Conservation (phyloP, 2,329 filamentous ascomycete species). For the Cladosporium sp. region DNA sequence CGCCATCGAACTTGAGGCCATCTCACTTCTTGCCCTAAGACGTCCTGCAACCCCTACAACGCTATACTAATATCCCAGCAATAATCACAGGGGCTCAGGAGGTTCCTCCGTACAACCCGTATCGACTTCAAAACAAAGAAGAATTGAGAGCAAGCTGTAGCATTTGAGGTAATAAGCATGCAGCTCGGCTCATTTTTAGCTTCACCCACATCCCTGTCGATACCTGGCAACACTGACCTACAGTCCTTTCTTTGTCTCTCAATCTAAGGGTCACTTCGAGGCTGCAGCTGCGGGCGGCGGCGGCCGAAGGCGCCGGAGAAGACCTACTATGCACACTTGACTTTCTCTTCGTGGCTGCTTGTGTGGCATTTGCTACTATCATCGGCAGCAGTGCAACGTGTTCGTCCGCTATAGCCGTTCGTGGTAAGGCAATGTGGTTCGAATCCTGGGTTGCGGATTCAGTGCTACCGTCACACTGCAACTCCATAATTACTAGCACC, state of each 20-base stretch:
- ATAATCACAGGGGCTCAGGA: not conserved
- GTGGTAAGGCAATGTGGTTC: not conserved
- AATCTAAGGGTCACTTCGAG: too few relatives aligned
- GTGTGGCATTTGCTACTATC: not conserved
- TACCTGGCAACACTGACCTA: not conserved
- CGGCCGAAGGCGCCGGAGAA: not conserved
- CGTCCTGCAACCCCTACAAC: not conserved
- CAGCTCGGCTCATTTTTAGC: not conserved
- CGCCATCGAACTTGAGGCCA: too few relatives aligned
- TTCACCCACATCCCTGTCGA: not conserved
- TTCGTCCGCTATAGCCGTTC: not conserved
- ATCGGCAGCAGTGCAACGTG: not conserved
- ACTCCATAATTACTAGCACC: not conserved
- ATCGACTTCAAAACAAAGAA: not conserved
- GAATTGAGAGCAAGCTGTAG: not conserved
- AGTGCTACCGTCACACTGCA: not conserved
- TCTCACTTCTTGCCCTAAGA: not conserved
- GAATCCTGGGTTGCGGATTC: not conserved
- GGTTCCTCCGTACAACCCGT: not conserved
- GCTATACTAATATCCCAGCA: not conserved
- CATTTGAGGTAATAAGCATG: not conserved
- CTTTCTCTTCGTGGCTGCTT: slow-evolving; percentile 2
- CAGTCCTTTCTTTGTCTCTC: not conserved
- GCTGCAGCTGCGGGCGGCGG: not conserved
- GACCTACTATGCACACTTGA: not conserved